Base-by-base conservation (phyloP, 2,329 filamentous ascomycete genomes). In the Pezicula rhizophila region DNA sequence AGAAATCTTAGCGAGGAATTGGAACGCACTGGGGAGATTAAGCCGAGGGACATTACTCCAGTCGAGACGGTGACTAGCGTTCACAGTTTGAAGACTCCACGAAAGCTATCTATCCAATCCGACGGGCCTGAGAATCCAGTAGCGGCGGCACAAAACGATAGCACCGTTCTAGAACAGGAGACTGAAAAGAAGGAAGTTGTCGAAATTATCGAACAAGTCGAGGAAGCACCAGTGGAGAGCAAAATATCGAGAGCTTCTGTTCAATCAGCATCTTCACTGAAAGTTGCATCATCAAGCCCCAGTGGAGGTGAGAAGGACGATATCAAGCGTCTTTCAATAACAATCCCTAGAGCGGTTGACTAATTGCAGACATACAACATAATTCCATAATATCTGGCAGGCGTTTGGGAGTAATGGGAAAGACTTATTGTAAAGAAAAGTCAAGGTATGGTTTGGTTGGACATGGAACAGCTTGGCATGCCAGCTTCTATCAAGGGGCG, bases 281-380 rank as follows among this genome's bases (percentile, higher is more conserved):
- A 53, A 48, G 42, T 54, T 8, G 25, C 25, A 34, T 51, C 53
- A 43, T 42, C 28, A 10, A 31, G 8, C 28, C 28, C 50, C 8
- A 47, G 37, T 10, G 62, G 62, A 31, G 48, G 45, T 5, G 59
- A 49, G 11, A 64, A 59, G 35, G 63, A 65, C 20, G 61, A 55
- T 40, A 51, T 49, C 23, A 57, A 68, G 49, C 58, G 62, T 44
- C 58, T 69, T 40, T 69, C 68, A 14, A 64, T 70, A 28, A 62
- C 67, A 12, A 70, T 71, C 48, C 68, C 66, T 23, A 58, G 60
- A 11, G 51, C 60, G 17, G 63, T 59, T 42, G 52, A 55, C 18
- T 56, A 42, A 56, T 40, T 40, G 12, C 38, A 8, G 2, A 23
- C 14, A 40, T 15, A 40, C 23, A 40, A 40, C 23, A 40, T 40